Base-by-base conservation (phyloP, 192 early-diverging fungal genomes). In the Coemansia brasiliensis region DNA sequence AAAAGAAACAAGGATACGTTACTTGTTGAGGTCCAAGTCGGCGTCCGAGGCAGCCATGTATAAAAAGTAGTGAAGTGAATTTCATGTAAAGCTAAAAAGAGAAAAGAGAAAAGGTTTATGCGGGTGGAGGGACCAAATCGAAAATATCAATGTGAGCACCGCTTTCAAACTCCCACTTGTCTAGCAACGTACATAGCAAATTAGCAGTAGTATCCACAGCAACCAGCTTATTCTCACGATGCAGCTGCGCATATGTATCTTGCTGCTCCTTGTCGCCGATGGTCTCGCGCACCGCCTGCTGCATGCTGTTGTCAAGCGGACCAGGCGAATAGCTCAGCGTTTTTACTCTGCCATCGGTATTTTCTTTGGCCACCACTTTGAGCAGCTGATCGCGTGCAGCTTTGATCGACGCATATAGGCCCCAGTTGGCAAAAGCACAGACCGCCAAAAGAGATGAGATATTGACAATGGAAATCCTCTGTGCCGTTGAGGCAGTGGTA, bases 271-370 rank as follows among this genome's bases (percentile, higher is more conserved):
- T 49, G 49, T 89, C 87, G 4, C 84, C 87, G 25, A 95, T 69
- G 5, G 81, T 84, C 20, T 80, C 63, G 17, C 93, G 84, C 27
- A 94, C 90, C 27, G 79, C 59, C 1, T 69, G 65, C 71, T 94
- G 91, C 92, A 94, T 93, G 29, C 86, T 81, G 44, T 87, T 90
- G 41, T 93, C 90, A 49, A 95, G 67, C 26, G 93, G 93, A 12
- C 93, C 93, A 2, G 93, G 93, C 3, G 93, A 90, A 73, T 95
- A 95, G 57, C 79, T 92, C 37, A 95, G 74, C 12, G 86, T 83
- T 53, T 86, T 83, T 41, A 88, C 68, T 32, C 80, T 60, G 24
- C 52, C 25, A 32, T 64, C 72, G 39, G 50, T 65, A 38, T 90
- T 63, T 60, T 94, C 93, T 10, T 69, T n/a, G 12, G 91, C 92